Percentiles rank a stretch among this genome's conserved stretches.
These are phyloP conservation scores for Orbilia blumenaviensis DNA, from an alignment of 2,329 filamentous ascomycete genomes.

Conservation along the genomic window DNA sequence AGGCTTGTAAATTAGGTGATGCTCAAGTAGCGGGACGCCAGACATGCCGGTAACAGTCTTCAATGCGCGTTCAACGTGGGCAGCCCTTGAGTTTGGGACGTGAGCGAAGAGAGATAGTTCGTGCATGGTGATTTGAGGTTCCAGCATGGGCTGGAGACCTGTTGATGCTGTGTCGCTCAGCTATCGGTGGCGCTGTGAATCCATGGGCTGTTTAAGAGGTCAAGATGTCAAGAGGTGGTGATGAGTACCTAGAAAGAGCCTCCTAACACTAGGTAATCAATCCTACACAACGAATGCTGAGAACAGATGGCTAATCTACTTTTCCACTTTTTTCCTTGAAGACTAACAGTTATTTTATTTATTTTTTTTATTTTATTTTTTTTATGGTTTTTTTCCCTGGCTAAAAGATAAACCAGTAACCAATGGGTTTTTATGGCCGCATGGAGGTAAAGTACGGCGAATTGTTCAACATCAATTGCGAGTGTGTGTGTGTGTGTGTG, in stretches of 20 bases:
- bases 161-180: neutral
- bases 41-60: slow-evolving; percentile 57
- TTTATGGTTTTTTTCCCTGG: neutral
- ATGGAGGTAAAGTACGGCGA: neutral
- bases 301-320: no score
- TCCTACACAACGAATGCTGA: no score
- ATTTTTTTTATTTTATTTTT: no score
- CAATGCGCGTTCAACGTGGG: slow-evolving; percentile 56
- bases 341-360: no score
- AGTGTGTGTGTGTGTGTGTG: no score
- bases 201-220: neutral
- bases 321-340: no score
- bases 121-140: slow-evolving; percentile 44
- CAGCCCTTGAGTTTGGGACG: slow-evolving; percentile 53
- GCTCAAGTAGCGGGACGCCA: slow-evolving; percentile 54
- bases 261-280: no score
- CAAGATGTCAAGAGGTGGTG: neutral
- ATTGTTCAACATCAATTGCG: neutral
- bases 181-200: neutral
- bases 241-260: neutral
- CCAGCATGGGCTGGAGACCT: slow-evolving; percentile 11
- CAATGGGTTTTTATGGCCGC: neutral
- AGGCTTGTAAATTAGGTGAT: slow-evolving; percentile 57
- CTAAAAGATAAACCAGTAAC: neutral
- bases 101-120: slow-evolving; percentile 57